Conservation (phyloP, 441 rosid species). For the Euphorbia celastroides region DNA sequence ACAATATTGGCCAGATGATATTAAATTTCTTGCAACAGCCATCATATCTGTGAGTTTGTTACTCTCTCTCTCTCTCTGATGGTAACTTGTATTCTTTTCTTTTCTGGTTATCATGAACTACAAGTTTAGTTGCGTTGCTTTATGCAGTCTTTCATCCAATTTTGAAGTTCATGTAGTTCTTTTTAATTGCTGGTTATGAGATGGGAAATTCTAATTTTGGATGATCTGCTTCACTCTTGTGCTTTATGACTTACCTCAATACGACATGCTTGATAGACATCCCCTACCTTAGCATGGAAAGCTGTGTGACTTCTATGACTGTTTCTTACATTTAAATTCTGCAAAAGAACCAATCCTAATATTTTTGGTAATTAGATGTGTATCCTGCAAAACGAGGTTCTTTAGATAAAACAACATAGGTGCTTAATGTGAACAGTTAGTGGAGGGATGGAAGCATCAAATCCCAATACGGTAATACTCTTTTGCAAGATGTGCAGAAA, state of each 20-base stretch:
- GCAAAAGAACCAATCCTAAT: not conserved
- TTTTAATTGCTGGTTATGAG: not conserved
- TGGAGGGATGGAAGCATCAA: not conserved
- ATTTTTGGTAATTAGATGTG: not conserved
- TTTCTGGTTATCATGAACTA: not conserved
- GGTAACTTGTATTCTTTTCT: not conserved
- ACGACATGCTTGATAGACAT: not conserved
- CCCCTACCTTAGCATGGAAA: not conserved
- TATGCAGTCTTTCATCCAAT: not conserved
- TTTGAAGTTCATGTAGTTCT: not conserved
- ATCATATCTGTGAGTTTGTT: slow-evolving; percentile 50
- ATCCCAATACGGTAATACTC: not conserved
- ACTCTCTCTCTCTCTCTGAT: not conserved
- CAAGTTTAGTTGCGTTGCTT: not conserved
- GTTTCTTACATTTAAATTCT: not conserved
- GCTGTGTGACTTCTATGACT: not conserved
- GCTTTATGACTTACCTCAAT: not conserved
- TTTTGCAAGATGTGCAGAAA: not conserved
- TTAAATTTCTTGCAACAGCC: slow-evolving; percentile 54
- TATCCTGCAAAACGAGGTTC: not conserved
- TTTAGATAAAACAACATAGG: not conserved
- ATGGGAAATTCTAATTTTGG: not conserved
- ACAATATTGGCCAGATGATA: slow-evolving; percentile 41
- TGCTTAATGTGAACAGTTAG: not conserved
- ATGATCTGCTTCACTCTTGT: not conserved